Evolutionary conservation across 1,284 basidiomycete species (phyloP).

Genomic region (Exobasidium rhododendri): DNA sequence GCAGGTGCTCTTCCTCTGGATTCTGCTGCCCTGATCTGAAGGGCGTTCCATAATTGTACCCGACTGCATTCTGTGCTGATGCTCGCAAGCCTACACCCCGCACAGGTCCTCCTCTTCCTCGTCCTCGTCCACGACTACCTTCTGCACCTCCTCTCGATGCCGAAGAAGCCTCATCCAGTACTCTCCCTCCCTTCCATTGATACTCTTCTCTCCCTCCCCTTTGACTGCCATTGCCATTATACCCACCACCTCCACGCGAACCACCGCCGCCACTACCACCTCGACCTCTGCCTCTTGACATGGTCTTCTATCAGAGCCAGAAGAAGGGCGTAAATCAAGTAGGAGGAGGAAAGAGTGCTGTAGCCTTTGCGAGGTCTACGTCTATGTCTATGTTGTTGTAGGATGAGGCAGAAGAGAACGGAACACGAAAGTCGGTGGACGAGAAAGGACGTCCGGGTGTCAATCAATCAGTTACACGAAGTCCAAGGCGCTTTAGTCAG

Average conservation of each 20-base stretch:
- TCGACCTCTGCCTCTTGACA: conserved; percentile 1
- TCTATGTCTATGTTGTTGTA: not conserved
- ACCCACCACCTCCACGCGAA: conserved; percentile 6
- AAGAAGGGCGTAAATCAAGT: too few species aligned
- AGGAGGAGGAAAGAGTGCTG: too few species aligned
- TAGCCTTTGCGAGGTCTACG: too few species aligned
- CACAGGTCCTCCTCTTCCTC: conserved; percentile 10
- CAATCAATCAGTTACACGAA: too few species aligned
- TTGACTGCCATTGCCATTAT: conserved; percentile 5
- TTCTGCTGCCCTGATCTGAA: not conserved
- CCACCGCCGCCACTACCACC: conserved; percentile 6
- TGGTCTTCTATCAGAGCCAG: too few species aligned
- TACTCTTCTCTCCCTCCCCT: conserved; percentile 13
- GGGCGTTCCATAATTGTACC: conserved; percentile 14
- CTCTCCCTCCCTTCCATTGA: not conserved
- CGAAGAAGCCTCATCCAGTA: not conserved
- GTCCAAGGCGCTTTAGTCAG: too few species aligned
- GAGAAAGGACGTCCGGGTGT: too few species aligned
- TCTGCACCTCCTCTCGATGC: not conserved
- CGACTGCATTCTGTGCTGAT: conserved; percentile 13
- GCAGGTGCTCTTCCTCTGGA: not conserved
- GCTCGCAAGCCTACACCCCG: not conserved
- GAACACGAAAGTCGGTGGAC: too few species aligned
- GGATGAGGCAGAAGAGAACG: not conserved
- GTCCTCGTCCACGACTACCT: conserved; percentile 12